Evolutionary conservation across 2,329 filamentous ascomycete species (phyloP).

Genomic region (Neonectria hederae): DNA sequence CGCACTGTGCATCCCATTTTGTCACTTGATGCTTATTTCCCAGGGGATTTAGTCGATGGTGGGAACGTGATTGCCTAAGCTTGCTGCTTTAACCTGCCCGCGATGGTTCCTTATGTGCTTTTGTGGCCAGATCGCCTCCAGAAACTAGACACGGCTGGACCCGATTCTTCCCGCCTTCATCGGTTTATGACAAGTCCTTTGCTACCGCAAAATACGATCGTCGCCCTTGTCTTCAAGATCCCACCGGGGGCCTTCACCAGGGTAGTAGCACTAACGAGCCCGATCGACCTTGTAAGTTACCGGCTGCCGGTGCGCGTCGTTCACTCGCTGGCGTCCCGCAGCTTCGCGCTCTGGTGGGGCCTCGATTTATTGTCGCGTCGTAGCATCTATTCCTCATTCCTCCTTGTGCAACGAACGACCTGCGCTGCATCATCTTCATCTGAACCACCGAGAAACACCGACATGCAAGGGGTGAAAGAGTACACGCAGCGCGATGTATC

Average conservation of each 20-base stretch:
- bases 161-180: neutral
- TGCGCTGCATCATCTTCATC: constrained; percentile 1
- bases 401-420: constrained; percentile 9
- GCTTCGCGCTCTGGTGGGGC: constrained; percentile 15
- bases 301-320: constrained; percentile 4
- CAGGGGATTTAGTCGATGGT: neutral
- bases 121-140: neutral
- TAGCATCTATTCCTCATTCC: constrained; percentile 21
- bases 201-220: neutral
- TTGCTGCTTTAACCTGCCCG: neutral
- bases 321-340: neutral
- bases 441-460: constrained; percentile 4
- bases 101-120: neutral
- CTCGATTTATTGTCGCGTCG: constrained; percentile 20
- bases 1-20: constrained; percentile 23
- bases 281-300: constrained; percentile 2
- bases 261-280: constrained; percentile 5
- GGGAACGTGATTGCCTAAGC: neutral
- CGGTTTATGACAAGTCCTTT: neutral
- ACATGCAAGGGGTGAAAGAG: constrained; percentile 21
- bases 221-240: neutral
- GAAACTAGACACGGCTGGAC: neutral
- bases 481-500: constrained; percentile 12
- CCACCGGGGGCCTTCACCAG: neutral
- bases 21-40: constrained; percentile 6